Evolutionary conservation across 169 alveolate species (phyloP).

Genomic region (Plasmodium reichenowi): DNA sequence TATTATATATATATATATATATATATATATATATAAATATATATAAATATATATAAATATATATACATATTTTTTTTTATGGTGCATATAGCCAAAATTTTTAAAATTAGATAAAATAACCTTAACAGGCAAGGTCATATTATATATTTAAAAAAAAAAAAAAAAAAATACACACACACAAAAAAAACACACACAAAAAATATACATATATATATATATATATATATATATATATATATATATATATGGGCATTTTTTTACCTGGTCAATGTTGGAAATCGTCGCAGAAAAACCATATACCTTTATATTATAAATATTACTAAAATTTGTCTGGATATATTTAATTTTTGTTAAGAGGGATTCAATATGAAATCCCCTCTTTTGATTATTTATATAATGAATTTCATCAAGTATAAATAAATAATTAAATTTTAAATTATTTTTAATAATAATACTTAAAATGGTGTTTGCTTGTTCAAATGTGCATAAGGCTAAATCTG

Average conservation of each 20-base stretch:
- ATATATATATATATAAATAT: too few relatives aligned
- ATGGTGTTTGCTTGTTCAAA: conserved; percentile 73
- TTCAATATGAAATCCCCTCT: conserved; percentile 38
- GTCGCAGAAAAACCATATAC: conserved; percentile 68
- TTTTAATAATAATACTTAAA: conserved; percentile 45
- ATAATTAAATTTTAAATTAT: conserved; percentile 36
- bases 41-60: too few relatives aligned
- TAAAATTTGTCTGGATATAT: conserved; percentile 24
- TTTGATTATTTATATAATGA: conserved; percentile 38
- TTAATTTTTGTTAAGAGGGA: conserved; percentile 52
- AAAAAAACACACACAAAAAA: too few relatives aligned
- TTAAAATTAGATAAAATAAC: too few relatives aligned
- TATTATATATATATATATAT: not conserved
- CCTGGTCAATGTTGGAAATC: conserved; percentile 46
- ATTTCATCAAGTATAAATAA: conserved; percentile 68
- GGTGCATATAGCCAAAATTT: too few relatives aligned
- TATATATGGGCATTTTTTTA: not conserved
- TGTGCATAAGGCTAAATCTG: conserved; percentile 69
- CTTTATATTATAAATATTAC: conserved; percentile 1
- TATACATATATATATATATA: too few relatives aligned
- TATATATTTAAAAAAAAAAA: conserved; percentile 26
- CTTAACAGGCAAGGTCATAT: not conserved
- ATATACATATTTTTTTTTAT: too few relatives aligned
- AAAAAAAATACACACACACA: not conserved
- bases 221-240: too few relatives aligned